Evolutionary conservation across 345 rosid genomes (phyloP).

Genomic region (Iberis pinnata): DNA sequence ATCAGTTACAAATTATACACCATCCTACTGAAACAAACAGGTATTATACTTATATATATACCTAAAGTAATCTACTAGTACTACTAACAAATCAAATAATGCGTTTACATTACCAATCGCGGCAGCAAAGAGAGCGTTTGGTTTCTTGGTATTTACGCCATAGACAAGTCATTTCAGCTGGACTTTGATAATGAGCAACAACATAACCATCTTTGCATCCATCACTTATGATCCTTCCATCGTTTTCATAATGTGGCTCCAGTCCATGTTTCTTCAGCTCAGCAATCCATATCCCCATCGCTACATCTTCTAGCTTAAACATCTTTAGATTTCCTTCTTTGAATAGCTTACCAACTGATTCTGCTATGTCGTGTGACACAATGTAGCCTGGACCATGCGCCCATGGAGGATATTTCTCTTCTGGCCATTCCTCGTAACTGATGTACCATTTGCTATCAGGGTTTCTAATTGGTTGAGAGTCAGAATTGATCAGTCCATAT

Average conservation of each 20-base stretch:
- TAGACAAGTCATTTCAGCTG: constrained; percentile 80
- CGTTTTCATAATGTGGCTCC: constrained; percentile 56
- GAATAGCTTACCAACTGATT: constrained; percentile 49
- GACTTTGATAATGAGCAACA: constrained; percentile 94
- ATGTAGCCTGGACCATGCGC: constrained; percentile 97
- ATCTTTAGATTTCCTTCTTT: constrained; percentile 63
- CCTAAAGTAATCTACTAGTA: constrained; percentile 6
- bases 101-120: constrained; percentile 33
- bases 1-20: not conserved
- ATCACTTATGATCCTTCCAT: constrained; percentile 53
- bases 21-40: not conserved
- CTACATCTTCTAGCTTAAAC: constrained; percentile 97
- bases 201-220: constrained; percentile 87
- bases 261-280: constrained; percentile 63
- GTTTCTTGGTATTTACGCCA: constrained; percentile 87
- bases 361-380: constrained; percentile 72
- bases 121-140: constrained; percentile 64
- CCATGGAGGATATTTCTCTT: constrained; percentile 76
- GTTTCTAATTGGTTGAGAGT: constrained; percentile 76
- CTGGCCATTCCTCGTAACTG: constrained; percentile 84
- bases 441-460: constrained; percentile 95
- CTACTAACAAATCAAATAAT: constrained; percentile 11
- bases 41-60: no score
- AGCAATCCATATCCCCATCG: constrained; percentile 94
- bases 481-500: constrained; percentile 80